phyloP scores from a whole-genome alignment of 768 basidiomycete genomes.

The Sarcomyxa edulis region DNA sequence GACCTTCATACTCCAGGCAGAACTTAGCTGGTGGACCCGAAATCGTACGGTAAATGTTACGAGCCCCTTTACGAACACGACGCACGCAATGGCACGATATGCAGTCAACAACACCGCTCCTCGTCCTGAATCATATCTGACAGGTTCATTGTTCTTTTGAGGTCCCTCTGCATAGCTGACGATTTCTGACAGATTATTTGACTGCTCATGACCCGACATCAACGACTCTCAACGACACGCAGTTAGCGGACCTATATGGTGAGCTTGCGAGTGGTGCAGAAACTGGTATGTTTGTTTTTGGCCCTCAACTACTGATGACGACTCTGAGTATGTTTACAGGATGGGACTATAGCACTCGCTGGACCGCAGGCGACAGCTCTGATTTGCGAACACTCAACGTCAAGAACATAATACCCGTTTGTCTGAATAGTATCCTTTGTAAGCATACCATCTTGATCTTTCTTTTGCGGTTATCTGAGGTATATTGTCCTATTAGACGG shows the following conservation, averaged over 20 bases:
- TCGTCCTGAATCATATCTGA: constrained; percentile 78
- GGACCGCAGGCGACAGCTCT: constrained; percentile 32
- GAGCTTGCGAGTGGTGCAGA: constrained; percentile 90
- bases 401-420: constrained; percentile 62
- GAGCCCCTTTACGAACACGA: constrained; percentile 66
- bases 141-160: constrained; percentile 33
- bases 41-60: constrained; percentile 67
- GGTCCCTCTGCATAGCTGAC: constrained; percentile 3
- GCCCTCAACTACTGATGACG: not conserved
- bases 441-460: constrained; percentile 30
- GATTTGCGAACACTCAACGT: constrained; percentile 71
- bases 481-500: constrained; percentile 39
- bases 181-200: constrained; percentile 53
- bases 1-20: constrained; percentile 42
- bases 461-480: constrained; percentile 6
- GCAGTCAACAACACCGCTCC: constrained; percentile 81
- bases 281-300: constrained; percentile 39
- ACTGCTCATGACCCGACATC: constrained; percentile 67
- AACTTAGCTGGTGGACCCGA: constrained; percentile 77
- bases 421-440: constrained; percentile 85
- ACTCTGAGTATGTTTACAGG: constrained; percentile 17
- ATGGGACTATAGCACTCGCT: constrained; percentile 54
- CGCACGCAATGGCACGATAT: constrained; percentile 66
- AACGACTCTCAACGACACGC: constrained; percentile 50
- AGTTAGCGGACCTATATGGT: constrained; percentile 66